Conservation (phyloP, 805 yeast genomes). For the Pichia nanzhaoensis region DNA sequence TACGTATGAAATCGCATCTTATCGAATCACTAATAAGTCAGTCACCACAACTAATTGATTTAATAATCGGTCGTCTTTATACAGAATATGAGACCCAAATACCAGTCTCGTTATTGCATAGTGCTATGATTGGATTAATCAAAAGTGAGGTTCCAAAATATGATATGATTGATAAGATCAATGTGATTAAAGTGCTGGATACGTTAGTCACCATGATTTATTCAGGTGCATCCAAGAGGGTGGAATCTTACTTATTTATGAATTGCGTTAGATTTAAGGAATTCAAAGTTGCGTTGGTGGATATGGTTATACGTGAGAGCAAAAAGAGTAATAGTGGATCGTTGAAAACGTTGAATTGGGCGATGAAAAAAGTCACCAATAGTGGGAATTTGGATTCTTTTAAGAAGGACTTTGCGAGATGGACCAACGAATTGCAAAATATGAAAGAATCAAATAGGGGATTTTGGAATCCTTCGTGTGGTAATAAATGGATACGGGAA, state of each 20-base stretch:
- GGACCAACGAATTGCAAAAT: constrained; percentile 18
- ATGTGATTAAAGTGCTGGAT: constrained; percentile 19
- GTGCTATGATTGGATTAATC: constrained; percentile 22
- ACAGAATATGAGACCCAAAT: constrained; percentile 20
- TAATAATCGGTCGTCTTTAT: constrained; percentile 15
- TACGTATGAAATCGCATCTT: constrained; percentile 18
- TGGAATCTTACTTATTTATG: constrained; percentile 13
- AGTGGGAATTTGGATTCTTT: constrained; percentile 10
- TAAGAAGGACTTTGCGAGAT: constrained; percentile 13
- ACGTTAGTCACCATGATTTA: constrained; percentile 18
- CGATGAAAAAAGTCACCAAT: constrained; percentile 19
- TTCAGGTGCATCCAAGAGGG: constrained; percentile 10
- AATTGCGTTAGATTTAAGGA: constrained; percentile 13
- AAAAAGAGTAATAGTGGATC: constrained; percentile 17
- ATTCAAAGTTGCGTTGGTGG: constrained; percentile 16
- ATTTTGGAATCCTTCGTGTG: constrained; percentile 19
- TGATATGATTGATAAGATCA: constrained; percentile 17
- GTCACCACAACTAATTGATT: constrained; percentile 15
- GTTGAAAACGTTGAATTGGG: constrained; percentile 22
- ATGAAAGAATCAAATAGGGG: constrained; percentile 22
- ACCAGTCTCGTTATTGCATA: constrained; percentile 23
- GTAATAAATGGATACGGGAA: constrained; percentile 5
- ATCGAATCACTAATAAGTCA: constrained; percentile 14
- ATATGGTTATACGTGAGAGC: constrained; percentile 20
- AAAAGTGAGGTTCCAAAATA: constrained; percentile 5